A percentile compares a stretch with the other conserved stretches of the same genome.
These are phyloP conservation scores for Plasmodium gonderi DNA, from an alignment of 169 alveolate species.

Conservation along the genomic window DNA sequence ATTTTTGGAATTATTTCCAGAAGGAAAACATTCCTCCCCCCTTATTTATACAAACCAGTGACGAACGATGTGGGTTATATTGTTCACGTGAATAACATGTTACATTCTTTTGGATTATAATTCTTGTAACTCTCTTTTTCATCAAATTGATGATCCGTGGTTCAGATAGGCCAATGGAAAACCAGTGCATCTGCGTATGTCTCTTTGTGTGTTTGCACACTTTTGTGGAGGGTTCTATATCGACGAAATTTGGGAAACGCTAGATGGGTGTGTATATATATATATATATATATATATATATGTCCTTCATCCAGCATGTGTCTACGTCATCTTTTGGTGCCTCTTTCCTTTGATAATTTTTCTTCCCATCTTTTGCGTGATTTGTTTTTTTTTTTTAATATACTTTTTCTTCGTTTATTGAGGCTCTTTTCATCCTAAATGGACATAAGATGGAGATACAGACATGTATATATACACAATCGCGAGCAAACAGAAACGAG, in stretches of 20 bases:
- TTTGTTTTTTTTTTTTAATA: conserved; percentile 22
- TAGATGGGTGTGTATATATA: too few relatives aligned
- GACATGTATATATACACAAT: too few relatives aligned
- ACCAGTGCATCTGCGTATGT: too few relatives aligned
- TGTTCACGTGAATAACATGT: conserved; percentile 23
- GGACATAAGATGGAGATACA: background rate
- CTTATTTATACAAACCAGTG: conserved; percentile 61
- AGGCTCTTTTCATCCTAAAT: conserved; percentile 67
- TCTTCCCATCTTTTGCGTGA: conserved; percentile 31
- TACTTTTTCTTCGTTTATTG: conserved; percentile 33
- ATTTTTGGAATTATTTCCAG: conserved; percentile 55
- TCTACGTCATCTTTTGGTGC: background rate
- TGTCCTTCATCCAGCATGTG: background rate
- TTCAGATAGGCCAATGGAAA: too few relatives aligned
- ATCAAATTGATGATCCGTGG: too few relatives aligned
- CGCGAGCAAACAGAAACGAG: background rate
- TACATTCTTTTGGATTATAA: conserved; percentile 61
- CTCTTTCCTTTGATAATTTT: background rate
- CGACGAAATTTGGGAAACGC: too few relatives aligned
- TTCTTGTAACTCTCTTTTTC: too few relatives aligned
- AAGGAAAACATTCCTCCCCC: conserved; percentile 51
- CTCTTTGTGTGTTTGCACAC: too few relatives aligned
- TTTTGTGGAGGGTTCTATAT: too few relatives aligned
- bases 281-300: background rate
- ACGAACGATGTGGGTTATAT: conserved; percentile 55